Evolutionary conservation across 345 rosid genomes (phyloP), one percentile per base, ranked within the genome.

Genomic region (Arabidopsis suecica): DNA sequence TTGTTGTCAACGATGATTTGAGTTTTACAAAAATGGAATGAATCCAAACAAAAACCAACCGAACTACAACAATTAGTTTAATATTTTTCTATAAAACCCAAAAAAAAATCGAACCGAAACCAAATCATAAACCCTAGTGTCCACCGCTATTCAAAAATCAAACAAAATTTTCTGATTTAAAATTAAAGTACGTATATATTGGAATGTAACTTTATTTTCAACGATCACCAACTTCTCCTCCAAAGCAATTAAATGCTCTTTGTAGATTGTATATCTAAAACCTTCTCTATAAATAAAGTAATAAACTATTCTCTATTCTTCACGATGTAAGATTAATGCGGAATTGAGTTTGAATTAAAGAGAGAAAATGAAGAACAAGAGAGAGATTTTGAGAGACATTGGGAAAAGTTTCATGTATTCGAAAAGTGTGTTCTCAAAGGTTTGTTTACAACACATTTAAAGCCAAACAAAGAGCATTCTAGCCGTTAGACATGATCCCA

Each of bases 171-270:
- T 14, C 28, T 16, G n/a, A 65, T 33, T 65, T 7, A 49, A 14
- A 47, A 5, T 6, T 33, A 5, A 6, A 14, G 32, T 7, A 8
- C 20, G 25, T 30, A 42, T 28, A 30, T 72, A 10, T 20, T 20
- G 22, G 56, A 64, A 73, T 64, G 64, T 64, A 56, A 9, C 37
- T 32, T 56, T 53, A 36, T 56, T 61, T 38, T 67, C 79, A 75
- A 67, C 68, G 20, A 40, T 49, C 73, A 75, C 55, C 73, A 28
- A 68, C 73, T 50, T 60, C 55, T 60, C 54, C 54, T 42, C 30
- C 6, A 40, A 60, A 60, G 8, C 55, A 50, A 75, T 68, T 60
- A 4, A 75, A 61, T 75, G 61, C 61, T n/a, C n/a, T 66, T 23
- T 23, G 30, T 23, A 73, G 11, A 28, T 25, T 53, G 13, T 22